Conservation (phyloP, 192 early-diverging fungal genomes). For the Entomortierella chlamydospora region DNA sequence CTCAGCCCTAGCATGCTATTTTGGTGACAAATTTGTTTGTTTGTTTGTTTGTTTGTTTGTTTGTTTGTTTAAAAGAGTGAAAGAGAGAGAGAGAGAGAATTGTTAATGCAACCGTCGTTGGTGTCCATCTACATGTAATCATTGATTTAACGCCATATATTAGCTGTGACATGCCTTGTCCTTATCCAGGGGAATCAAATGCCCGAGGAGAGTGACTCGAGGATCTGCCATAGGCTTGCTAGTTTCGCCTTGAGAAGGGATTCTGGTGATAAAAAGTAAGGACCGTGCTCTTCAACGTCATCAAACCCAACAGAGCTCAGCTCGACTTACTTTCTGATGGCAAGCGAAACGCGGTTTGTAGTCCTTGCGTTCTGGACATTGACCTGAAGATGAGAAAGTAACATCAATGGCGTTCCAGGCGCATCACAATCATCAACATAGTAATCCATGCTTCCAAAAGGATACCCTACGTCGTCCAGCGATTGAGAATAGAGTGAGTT, state of each 20-base stretch:
- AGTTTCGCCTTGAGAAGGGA: constrained; percentile 24
- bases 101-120: no score
- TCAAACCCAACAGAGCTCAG: not conserved
- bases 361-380: constrained; percentile 47
- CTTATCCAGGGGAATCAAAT: constrained; percentile 29
- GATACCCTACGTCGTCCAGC: no score
- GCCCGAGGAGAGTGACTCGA: constrained; percentile 59
- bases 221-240: constrained; percentile 56
- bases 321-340: constrained; percentile 46
- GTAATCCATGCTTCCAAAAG: constrained; percentile 65
- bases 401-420: constrained; percentile 56
- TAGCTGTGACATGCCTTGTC: constrained; percentile 10
- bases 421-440: constrained; percentile 58
- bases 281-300: not conserved
- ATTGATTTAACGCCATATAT: no score
- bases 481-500: not conserved
- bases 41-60: no score
- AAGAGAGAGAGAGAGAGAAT: not conserved
- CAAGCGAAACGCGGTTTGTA: constrained; percentile 50
- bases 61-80: no score
- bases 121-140: no score
- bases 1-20: constrained; percentile 37
- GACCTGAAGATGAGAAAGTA: constrained; percentile 59
- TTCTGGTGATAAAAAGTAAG: not conserved
- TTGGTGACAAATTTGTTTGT: no score